Conservation (phyloP, 805 yeast genomes). For the Grigorovia yakushimaensis region DNA sequence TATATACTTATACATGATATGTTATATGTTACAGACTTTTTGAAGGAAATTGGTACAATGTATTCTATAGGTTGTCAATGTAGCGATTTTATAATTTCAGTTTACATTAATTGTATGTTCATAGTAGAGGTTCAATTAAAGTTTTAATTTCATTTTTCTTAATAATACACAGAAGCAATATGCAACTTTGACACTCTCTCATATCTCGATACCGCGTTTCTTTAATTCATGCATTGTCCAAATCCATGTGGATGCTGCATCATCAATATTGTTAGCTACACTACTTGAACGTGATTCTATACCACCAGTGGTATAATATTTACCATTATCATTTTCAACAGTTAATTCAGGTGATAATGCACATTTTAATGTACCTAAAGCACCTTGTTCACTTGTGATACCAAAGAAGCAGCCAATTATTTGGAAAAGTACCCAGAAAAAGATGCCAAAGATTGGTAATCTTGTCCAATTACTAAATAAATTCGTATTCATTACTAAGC, state of each 20-base stretch:
- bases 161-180: background rate
- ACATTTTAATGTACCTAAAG: slow-evolving; percentile 53
- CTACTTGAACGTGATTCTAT: slow-evolving; percentile 44
- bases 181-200: background rate
- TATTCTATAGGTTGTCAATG: no score
- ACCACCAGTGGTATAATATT: slow-evolving; percentile 57
- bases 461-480: slow-evolving; percentile 69
- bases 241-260: slow-evolving; percentile 64
- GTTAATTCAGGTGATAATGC: slow-evolving; percentile 45
- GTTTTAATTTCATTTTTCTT: background rate
- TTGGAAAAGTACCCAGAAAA: slow-evolving; percentile 65
- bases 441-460: slow-evolving; percentile 64
- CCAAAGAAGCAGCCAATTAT: slow-evolving; percentile 62
- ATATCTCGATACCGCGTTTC: slow-evolving; percentile 38
- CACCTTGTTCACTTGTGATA: slow-evolving; percentile 61
- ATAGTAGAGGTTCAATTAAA: background rate
- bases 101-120: no score
- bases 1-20: no score
- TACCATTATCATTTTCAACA: slow-evolving; percentile 53
- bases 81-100: no score
- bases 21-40: no score
- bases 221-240: slow-evolving; percentile 62
- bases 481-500: slow-evolving; percentile 76
- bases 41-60: no score
- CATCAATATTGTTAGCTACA: slow-evolving; percentile 48